Base-by-base conservation (phyloP, 139 green algal genomes). In the Limnomonas spitsbergensis region DNA sequence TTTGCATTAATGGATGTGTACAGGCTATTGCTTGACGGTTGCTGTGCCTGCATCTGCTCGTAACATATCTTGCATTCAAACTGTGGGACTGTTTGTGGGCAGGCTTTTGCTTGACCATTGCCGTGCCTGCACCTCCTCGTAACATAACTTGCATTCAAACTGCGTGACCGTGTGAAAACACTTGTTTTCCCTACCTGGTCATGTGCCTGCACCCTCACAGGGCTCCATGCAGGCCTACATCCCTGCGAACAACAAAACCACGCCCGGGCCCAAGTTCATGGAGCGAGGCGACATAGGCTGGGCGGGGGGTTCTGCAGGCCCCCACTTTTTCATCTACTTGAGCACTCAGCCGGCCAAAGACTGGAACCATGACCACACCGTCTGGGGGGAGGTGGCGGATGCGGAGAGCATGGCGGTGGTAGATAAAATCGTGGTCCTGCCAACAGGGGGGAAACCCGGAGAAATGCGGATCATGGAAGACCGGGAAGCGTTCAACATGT, bases 401-500 rank as follows among this genome's bases (percentile, higher is more conserved):
- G 69, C 77, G 36, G 77, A 54, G 4, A 73, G 40, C 37, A 38
- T 82, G 36, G 2, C 38, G 2, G 68, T 82, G 26, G 69, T 72
- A 29, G 77, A 82, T 36, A 82, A 72, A 53, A 82, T 82, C 37
- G 68, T 82, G 35, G 3, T 39, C 1, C 4, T 73, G 42, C 47
- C 69, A 27, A 73, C 47, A 20, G 77, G 47, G 24, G 36, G 35
- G 4, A 73, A 73, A 20, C 77, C 77, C 29, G 76, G 68, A 26
- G 68, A 54, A 26, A 82, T 82, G 77, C 77, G 77, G 47, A 82
- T 82, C 68, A n/a, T 82, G 56, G 40, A 53, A n/a, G 39, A 74
- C 14, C 26, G 29, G 2, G 61, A 68, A 2, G 7, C 56, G 3
- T 75, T 75, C n/a, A n/a, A n/a, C n/a, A n/a, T n/a, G n/a, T n/a